A percentile compares a stretch with the other conserved stretches of the same genome.
Conservation (phyloP, 2,329 filamentous ascomycete species). For the Mollisiaceae sp. region DNA sequence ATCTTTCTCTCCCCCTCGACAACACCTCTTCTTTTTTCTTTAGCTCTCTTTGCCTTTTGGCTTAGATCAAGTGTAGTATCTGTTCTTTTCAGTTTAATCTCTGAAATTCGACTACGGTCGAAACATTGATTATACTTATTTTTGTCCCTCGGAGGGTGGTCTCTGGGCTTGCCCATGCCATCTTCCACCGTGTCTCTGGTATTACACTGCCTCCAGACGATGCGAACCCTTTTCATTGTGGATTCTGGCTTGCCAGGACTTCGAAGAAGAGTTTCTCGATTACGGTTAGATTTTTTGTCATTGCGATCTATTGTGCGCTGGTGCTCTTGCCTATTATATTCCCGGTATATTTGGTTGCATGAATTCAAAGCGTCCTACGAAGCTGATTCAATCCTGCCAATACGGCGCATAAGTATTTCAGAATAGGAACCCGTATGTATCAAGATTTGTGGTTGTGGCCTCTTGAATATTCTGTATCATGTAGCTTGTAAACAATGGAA, state of each 20-base stretch:
- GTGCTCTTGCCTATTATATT: too few species aligned
- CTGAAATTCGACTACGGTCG: constrained; percentile 78
- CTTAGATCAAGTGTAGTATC: constrained; percentile 42
- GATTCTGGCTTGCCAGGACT: constrained; percentile 53
- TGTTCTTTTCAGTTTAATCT: constrained; percentile 98
- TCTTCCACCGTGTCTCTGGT: constrained; percentile 73
- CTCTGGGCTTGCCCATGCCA: constrained; percentile 77
- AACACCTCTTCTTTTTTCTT: constrained; percentile 14
- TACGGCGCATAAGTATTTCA: too few species aligned
- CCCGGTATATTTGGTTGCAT: too few species aligned
- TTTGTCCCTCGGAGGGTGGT: constrained; percentile 60
- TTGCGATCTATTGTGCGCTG: too few species aligned
- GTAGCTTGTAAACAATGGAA: too few species aligned
- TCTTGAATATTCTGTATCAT: too few species aligned
- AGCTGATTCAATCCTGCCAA: too few species aligned
- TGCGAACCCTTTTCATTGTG: constrained; percentile 69
- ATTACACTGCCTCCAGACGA: constrained; percentile 77
- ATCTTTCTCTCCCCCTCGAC: not conserved
- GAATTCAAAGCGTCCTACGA: too few species aligned
- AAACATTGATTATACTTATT: constrained; percentile 84
- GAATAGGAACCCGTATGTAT: too few species aligned
- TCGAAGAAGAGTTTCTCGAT: constrained; percentile 59
- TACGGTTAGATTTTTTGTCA: not conserved
- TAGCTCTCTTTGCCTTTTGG: constrained; percentile 21
- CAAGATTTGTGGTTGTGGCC: too few species aligned